A percentile compares a stretch with the other conserved stretches of the same genome.
Conservation (phyloP, 1,139 yeast genomes). For the Tardiomyces blankii region DNA sequence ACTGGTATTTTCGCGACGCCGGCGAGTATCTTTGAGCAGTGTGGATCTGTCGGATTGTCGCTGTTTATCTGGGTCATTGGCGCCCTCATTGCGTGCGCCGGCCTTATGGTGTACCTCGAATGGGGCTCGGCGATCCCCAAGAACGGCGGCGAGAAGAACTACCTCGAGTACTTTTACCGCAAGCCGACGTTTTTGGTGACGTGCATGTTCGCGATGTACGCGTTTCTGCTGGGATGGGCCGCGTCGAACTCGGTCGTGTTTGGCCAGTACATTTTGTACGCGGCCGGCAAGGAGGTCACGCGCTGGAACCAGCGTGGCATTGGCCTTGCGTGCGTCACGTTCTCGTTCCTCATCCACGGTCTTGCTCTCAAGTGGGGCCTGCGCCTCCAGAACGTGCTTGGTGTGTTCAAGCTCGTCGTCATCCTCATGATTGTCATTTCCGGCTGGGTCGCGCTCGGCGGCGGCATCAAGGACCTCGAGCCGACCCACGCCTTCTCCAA, state of each 20-base stretch:
- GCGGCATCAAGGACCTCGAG: constrained; percentile 39
- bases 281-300: constrained; percentile 57
- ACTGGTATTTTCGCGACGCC: constrained; percentile 85
- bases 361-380: constrained; percentile 55
- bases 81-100: constrained; percentile 59
- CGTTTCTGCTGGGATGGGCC: constrained; percentile 76
- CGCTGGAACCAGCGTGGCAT: constrained; percentile 71
- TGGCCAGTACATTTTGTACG: constrained; percentile 45
- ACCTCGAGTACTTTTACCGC: constrained; percentile 59
- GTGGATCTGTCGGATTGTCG: constrained; percentile 70
- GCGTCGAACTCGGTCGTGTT: constrained; percentile 55
- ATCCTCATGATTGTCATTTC: constrained; percentile 58
- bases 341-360: constrained; percentile 58
- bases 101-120: constrained; percentile 70
- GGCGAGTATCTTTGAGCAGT: constrained; percentile 55
- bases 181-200: constrained; percentile 62
- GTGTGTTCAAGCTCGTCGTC: constrained; percentile 59
- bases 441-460: constrained; percentile 77
- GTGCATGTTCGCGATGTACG: constrained; percentile 63
- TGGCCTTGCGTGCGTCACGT: constrained; percentile 64
- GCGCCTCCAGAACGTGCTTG: constrained; percentile 55
- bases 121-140: constrained; percentile 77
- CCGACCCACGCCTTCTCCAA: constrained; percentile 48
- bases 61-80: constrained; percentile 72
- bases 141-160: constrained; percentile 84